A percentile compares a stretch with the other conserved stretches of the same genome.
phyloP scores from a whole-genome alignment of 1,284 basidiomycete species.

The Puccinia horiana region DNA sequence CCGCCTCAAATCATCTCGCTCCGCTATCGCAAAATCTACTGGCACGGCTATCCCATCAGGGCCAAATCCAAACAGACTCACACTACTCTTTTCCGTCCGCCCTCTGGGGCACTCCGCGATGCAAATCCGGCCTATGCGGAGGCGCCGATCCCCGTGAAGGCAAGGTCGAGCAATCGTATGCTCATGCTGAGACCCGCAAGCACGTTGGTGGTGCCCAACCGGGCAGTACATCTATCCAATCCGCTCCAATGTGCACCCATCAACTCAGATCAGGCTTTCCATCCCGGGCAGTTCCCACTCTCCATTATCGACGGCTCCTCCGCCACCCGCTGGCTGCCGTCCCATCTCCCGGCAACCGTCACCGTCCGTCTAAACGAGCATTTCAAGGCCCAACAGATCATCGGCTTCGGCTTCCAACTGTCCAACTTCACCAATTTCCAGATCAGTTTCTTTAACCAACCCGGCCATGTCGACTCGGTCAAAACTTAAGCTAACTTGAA shows the following conservation, averaged over 20 bases:
- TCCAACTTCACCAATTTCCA: conserved; percentile 24
- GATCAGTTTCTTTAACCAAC: conserved; percentile 29
- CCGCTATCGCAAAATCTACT: conserved; percentile 18
- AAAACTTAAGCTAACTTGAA: not conserved
- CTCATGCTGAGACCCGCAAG: conserved; percentile 50
- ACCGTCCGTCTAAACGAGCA: not conserved
- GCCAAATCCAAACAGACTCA: conserved; percentile 52
- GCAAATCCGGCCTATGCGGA: conserved; percentile 18
- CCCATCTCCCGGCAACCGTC: conserved; percentile 15
- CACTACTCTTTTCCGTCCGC: conserved; percentile 54
- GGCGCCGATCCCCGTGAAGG: conserved; percentile 38
- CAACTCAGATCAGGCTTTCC: conserved; percentile 36
- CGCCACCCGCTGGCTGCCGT: conserved; percentile 13
- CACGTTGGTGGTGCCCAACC: conserved; percentile 14
- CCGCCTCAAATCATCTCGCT: conserved; percentile 3
- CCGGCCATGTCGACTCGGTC: not conserved
- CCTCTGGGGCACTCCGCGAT: conserved; percentile 51
- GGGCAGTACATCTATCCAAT: conserved; percentile 49
- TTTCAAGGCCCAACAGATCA: not conserved
- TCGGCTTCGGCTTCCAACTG: conserved; percentile 27
- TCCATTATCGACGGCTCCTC: conserved; percentile 56
- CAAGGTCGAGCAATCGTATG: conserved; percentile 50
- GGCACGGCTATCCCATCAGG: conserved; percentile 44
- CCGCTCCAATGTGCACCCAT: conserved; percentile 52
- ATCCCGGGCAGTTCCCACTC: conserved; percentile 53